These are phyloP conservation scores for Parascedosporium putredinis DNA, from an alignment of 2,329 filamentous ascomycete genomes.

Conservation along the genomic window DNA sequence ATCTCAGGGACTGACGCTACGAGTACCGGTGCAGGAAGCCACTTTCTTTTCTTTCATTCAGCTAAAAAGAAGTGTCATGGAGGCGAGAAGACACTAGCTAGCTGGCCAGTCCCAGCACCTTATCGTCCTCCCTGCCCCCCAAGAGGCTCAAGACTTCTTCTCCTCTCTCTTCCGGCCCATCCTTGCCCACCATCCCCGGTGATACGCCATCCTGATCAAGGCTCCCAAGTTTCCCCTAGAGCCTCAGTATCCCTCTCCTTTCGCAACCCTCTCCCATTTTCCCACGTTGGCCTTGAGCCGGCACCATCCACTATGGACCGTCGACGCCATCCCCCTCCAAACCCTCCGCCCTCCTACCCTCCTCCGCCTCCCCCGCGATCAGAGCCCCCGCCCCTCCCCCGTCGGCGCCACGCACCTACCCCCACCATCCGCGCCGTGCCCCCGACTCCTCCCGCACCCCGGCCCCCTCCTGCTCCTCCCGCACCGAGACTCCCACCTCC, in stretches of 20 bases:
- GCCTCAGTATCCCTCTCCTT: too few species aligned
- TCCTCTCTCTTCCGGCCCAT: too few species aligned
- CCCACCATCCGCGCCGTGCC: not conserved
- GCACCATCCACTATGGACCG: not conserved
- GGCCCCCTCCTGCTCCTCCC: not conserved
- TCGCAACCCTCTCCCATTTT: too few species aligned
- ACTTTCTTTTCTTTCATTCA: not conserved
- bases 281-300: too few species aligned
- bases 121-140: too few species aligned
- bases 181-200: too few species aligned
- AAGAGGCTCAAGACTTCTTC: too few species aligned
- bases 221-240: not conserved
- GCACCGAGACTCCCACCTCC: not conserved
- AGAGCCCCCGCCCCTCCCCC: not conserved
- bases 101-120: not conserved
- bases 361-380: not conserved
- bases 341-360: not conserved
- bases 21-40: too few species aligned
- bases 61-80: not conserved
- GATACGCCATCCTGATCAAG: not conserved
- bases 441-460: not conserved
- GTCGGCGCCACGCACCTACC: not conserved
- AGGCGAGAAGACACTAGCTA: not conserved
- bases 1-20: too few species aligned
- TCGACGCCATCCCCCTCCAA: too few species aligned